Percentiles rank a stretch among this genome's conserved stretches.
Evolutionary conservation across 192 early-diverging fungal species (phyloP).

Genomic region (Linnemannia zychae): DNA sequence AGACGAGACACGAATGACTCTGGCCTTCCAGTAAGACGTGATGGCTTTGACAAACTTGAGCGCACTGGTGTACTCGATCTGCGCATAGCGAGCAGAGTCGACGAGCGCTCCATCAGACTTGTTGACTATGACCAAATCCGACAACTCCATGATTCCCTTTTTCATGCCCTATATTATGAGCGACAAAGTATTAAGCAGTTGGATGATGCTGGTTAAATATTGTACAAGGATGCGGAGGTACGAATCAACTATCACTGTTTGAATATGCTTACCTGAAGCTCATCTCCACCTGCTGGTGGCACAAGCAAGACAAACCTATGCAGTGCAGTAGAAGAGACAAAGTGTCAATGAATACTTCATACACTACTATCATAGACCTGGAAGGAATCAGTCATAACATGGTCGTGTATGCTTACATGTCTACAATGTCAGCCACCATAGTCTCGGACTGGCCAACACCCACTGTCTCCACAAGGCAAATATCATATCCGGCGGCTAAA

Average conservation of each 20-base stretch:
- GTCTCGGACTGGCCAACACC: slow-evolving; percentile 91
- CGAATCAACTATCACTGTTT: background rate
- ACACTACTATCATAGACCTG: no score
- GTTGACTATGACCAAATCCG: slow-evolving; percentile 86
- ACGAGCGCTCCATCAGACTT: slow-evolving; percentile 83
- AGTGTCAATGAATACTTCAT: background rate
- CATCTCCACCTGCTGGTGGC: slow-evolving; percentile 87
- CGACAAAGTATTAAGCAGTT: background rate
- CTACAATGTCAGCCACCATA: slow-evolving; percentile 90
- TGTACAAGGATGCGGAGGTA: background rate
- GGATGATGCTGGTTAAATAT: background rate
- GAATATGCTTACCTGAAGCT: slow-evolving; percentile 72
- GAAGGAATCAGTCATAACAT: background rate
- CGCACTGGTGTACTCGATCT: slow-evolving; percentile 78
- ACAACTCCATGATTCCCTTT: slow-evolving; percentile 89
- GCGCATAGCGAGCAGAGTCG: slow-evolving; percentile 71
- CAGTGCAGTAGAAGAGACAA: background rate
- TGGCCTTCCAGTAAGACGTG: slow-evolving; percentile 60
- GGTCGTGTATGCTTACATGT: slow-evolving; percentile 65
- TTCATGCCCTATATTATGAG: slow-evolving; percentile 75
- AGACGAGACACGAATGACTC: slow-evolving; percentile 72
- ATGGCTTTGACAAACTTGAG: slow-evolving; percentile 73
- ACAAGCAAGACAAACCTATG: slow-evolving; percentile 79
- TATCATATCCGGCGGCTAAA: slow-evolving; percentile 82
- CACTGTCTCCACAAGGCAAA: slow-evolving; percentile 86